These are phyloP conservation scores for Geranium brycei DNA, from an alignment of 345 rosid species.

Conservation along the genomic window DNA sequence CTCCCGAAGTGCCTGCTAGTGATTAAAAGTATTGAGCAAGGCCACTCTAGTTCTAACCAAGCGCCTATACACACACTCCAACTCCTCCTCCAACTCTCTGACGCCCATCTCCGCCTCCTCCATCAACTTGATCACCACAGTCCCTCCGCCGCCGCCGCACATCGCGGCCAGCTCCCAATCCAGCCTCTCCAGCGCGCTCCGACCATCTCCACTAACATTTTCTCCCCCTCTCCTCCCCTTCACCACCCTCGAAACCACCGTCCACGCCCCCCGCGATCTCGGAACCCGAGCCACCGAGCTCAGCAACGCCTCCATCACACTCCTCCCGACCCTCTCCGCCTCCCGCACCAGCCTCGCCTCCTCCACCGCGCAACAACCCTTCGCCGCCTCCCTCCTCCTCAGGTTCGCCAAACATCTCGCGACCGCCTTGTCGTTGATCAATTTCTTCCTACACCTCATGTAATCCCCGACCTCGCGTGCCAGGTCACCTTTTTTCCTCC, in stretches of 20 bases:
- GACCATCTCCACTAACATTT: too few relatives aligned
- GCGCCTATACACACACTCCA: conserved; percentile 19
- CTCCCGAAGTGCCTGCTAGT: neutral
- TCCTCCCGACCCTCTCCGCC: conserved; percentile 3
- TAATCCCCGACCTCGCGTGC: conserved; percentile 10
- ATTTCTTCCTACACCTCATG: conserved; percentile 14
- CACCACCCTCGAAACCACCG: conserved; percentile 1
- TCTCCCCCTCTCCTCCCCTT: neutral
- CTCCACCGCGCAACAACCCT: neutral
- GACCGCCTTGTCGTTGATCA: conserved; percentile 15
- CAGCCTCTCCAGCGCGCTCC: neutral
- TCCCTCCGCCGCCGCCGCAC: conserved; percentile 3
- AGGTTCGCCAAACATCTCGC: conserved; percentile 12
- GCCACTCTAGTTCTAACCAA: conserved; percentile 36
- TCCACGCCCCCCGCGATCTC: neutral
- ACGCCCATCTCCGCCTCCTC: conserved; percentile 26
- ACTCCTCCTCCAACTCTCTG: conserved; percentile 29
- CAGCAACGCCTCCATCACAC: conserved; percentile 6
- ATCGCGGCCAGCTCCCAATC: conserved; percentile 16
- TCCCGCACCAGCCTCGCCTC: neutral
- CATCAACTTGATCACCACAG: conserved; percentile 6
- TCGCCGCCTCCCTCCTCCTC: conserved; percentile 9
- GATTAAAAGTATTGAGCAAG: conserved; percentile 27
- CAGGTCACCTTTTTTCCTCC: conserved; percentile 5
- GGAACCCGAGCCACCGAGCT: neutral